Evolutionary conservation across 169 alveolate species (phyloP).

Genomic region (Cryptosporidium xiaoi): DNA sequence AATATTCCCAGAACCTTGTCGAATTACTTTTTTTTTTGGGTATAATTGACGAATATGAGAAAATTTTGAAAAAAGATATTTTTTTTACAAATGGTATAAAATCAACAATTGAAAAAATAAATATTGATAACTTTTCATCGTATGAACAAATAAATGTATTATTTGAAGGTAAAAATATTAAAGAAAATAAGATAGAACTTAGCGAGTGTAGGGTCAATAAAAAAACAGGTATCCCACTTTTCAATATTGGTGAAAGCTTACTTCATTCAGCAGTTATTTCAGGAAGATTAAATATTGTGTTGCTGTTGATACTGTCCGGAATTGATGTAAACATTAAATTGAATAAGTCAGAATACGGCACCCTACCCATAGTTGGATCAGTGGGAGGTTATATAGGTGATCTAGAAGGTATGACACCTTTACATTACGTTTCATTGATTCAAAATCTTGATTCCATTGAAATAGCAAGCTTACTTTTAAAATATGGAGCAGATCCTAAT

Average conservation of each 20-base stretch:
- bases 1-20: conserved; percentile 7
- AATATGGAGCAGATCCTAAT: conserved; percentile 71
- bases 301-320: conserved; percentile 9
- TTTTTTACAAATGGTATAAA: conserved; percentile 4
- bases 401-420: conserved; percentile 64
- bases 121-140: background rate
- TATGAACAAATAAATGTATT: conserved; percentile 1
- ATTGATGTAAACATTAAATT: conserved; percentile 55
- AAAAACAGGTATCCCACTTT: conserved; percentile 48
- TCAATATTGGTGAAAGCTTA: conserved; percentile 48
- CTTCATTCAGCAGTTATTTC: conserved; percentile 69
- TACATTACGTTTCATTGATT: conserved; percentile 49
- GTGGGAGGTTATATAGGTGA: conserved; percentile 61
- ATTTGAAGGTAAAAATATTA: conserved; percentile 22
- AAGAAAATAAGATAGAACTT: conserved; percentile 11
- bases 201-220: conserved; percentile 48
- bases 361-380: conserved; percentile 18
- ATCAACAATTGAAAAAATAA: background rate
- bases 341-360: conserved; percentile 2
- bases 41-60: conserved; percentile 17
- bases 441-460: conserved; percentile 65
- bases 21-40: conserved; percentile 8
- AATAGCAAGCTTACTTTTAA: conserved; percentile 27
- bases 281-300: conserved; percentile 41
- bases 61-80: conserved; percentile 1